Evolutionary conservation across 345 rosid genomes (phyloP).

Genomic region (Eutrema japonicum): DNA sequence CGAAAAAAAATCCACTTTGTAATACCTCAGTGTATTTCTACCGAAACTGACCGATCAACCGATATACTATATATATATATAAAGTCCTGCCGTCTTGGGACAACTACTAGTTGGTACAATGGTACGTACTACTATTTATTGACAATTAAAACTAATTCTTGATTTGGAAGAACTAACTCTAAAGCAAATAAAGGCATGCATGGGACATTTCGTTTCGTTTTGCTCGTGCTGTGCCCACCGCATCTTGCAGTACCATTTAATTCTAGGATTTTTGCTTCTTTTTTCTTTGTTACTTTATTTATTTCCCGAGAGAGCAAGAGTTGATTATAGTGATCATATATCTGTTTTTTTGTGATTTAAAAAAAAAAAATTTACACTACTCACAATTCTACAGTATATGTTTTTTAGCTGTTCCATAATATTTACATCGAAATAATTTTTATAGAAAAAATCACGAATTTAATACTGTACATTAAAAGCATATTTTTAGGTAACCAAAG

Average conservation of each 20-base stretch:
- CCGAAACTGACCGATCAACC: too few species aligned
- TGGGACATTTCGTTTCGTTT: slow-evolving; percentile 40
- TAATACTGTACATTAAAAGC: background rate
- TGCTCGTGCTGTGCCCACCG: slow-evolving; percentile 37
- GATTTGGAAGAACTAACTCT: slow-evolving; percentile 42
- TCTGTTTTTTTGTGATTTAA: too few species aligned
- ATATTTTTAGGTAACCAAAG: background rate
- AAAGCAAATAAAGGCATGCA: slow-evolving; percentile 39
- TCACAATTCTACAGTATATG: background rate
- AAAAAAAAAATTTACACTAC: background rate
- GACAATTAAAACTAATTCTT: slow-evolving; percentile 35
- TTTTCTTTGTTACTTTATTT: background rate
- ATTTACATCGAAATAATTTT: background rate
- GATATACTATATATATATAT: too few species aligned
- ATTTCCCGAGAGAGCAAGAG: background rate
- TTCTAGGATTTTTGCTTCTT: slow-evolving; percentile 1
- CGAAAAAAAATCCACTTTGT: too few species aligned
- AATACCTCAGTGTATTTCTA: too few species aligned
- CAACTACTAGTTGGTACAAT: slow-evolving; percentile 27
- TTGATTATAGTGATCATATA: background rate
- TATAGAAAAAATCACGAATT: background rate
- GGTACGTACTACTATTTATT: slow-evolving; percentile 34
- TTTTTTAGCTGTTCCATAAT: background rate
- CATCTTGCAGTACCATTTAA: slow-evolving; percentile 27
- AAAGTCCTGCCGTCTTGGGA: background rate